Conservation (phyloP, 257 asterid genomes). For the Schizonepeta tenuifolia region DNA sequence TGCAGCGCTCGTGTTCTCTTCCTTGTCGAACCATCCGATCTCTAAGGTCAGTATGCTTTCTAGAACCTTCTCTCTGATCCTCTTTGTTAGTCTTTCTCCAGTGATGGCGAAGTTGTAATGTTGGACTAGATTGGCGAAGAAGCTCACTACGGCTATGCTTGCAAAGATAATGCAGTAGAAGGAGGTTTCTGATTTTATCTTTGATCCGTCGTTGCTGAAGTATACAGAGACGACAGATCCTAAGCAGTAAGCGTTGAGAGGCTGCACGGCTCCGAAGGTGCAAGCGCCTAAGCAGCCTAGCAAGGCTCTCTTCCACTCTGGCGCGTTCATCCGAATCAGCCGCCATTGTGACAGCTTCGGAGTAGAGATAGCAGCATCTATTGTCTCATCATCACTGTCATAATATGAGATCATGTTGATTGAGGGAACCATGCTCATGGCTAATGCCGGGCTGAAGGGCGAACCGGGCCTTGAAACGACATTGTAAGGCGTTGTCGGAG, state of each 20-base stretch:
- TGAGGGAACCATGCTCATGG: constrained; percentile 41
- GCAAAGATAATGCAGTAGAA: constrained; percentile 47
- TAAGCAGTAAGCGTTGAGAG: constrained; percentile 60
- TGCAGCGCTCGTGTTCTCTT: constrained; percentile 63
- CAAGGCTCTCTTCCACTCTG: constrained; percentile 72
- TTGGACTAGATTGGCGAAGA: constrained; percentile 62
- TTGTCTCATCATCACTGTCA: constrained; percentile 43
- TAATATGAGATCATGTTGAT: constrained; percentile 50
- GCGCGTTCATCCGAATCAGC: constrained; percentile 60
- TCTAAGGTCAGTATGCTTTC: constrained; percentile 60
- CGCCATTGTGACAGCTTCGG: constrained; percentile 48
- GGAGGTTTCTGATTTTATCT: constrained; percentile 48
- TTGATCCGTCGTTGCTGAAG: constrained; percentile 40
- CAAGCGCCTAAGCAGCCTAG: constrained; percentile 70
- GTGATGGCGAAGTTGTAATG: constrained; percentile 69
- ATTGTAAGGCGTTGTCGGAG: constrained; percentile 41
- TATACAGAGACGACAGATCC: constrained; percentile 66
- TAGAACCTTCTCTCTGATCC: constrained; percentile 59
- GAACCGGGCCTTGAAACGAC: constrained; percentile 51
- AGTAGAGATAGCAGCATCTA: not conserved
- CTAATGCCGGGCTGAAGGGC: constrained; percentile 50
- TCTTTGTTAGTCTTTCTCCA: constrained; percentile 72
- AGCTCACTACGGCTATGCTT: constrained; percentile 48
- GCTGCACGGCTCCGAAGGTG: constrained; percentile 63
- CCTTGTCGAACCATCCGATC: constrained; percentile 74